These are phyloP conservation scores for Entomortierella lignicola DNA, from an alignment of 192 early-diverging fungal species.

Conservation along the genomic window DNA sequence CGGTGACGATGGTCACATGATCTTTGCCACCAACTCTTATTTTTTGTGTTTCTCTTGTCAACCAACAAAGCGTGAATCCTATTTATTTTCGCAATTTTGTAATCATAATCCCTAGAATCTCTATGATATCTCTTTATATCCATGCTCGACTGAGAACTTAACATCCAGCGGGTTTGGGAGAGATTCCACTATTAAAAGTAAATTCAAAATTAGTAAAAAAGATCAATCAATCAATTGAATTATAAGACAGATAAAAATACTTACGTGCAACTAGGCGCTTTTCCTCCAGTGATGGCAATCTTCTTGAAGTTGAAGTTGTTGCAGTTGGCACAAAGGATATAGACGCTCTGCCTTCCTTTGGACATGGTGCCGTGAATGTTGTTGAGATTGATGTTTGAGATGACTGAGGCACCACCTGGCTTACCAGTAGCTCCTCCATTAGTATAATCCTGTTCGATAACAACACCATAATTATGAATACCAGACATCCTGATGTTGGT, in stretches of 20 bases:
- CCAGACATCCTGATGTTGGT: constrained; percentile 48
- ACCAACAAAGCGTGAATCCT: too few species aligned
- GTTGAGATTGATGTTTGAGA: constrained; percentile 53
- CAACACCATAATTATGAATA: constrained; percentile 51
- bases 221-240: too few species aligned
- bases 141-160: not conserved
- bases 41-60: too few species aligned
- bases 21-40: too few species aligned
- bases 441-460: constrained; percentile 61
- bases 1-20: too few species aligned
- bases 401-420: constrained; percentile 48
- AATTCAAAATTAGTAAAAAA: constrained; percentile 7
- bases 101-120: too few species aligned
- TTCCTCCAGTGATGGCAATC: constrained; percentile 36
- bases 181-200: constrained; percentile 35
- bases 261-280: constrained; percentile 29
- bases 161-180: constrained; percentile 29
- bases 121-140: too few species aligned
- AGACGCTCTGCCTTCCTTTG: constrained; percentile 24
- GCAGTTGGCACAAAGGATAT: constrained; percentile 53
- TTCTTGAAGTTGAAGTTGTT: constrained; percentile 51
- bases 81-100: too few species aligned
- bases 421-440: constrained; percentile 53
- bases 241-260: constrained; percentile 12
- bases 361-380: constrained; percentile 54